Conservation (phyloP, 176 grass and related monocot species). For the Leersia perrieri region DNA sequence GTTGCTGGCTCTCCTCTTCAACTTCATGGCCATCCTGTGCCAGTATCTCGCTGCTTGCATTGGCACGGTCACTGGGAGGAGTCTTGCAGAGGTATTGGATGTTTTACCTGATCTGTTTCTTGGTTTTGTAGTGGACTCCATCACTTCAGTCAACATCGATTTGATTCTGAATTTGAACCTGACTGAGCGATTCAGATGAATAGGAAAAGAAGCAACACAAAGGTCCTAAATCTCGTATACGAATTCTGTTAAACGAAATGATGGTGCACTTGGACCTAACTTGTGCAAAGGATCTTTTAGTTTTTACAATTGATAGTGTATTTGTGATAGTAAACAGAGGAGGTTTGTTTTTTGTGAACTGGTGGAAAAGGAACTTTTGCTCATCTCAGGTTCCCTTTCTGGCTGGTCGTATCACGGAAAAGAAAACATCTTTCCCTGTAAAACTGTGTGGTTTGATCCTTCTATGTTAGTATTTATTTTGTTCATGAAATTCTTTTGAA, state of each 20-base stretch:
- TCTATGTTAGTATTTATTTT: background rate
- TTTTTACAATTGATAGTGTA: background rate
- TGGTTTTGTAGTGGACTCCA: conserved; percentile 20
- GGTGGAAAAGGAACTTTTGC: background rate
- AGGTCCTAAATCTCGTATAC: background rate
- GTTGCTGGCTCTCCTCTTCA: conserved; percentile 72
- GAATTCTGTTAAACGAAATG: conserved; percentile 8
- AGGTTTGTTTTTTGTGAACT: background rate
- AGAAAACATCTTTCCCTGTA: background rate
- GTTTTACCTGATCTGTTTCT: conserved; percentile 25
- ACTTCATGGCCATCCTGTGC: conserved; percentile 77
- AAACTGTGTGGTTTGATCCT: background rate
- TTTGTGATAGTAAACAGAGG: background rate
- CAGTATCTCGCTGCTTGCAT: conserved; percentile 85
- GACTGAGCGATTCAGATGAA: background rate
- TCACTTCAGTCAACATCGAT: conserved; percentile 20
- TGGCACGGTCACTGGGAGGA: conserved; percentile 72
- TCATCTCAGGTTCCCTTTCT: conserved; percentile 3
- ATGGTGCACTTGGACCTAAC: background rate
- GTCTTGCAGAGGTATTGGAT: conserved; percentile 73
- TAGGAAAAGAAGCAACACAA: background rate
- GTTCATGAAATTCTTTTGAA: conserved; percentile 15
- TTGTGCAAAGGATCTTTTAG: background rate
- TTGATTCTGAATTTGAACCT: conserved; percentile 23
- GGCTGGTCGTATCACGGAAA: background rate